Evolutionary conservation across 805 yeast genomes (phyloP).

Genomic region (Candida glaebosa): DNA sequence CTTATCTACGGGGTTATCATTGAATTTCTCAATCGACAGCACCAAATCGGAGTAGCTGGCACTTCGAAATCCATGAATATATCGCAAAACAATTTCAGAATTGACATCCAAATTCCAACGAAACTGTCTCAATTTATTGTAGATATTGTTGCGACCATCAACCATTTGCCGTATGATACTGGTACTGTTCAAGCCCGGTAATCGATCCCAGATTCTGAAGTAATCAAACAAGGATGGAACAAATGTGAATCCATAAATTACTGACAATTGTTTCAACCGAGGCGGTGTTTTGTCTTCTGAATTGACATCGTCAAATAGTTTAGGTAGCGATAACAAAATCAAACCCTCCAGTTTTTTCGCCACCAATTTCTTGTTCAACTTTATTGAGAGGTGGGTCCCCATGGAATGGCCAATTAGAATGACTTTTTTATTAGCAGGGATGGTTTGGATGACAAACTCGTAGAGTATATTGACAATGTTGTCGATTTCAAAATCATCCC

Average conservation of each 20-base stretch:
- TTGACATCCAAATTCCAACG: slow-evolving; percentile 69
- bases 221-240: slow-evolving; percentile 49
- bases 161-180: slow-evolving; percentile 53
- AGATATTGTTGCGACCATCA: slow-evolving; percentile 20
- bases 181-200: slow-evolving; percentile 56
- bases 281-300: slow-evolving; percentile 4
- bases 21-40: slow-evolving; percentile 32
- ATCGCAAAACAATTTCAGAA: slow-evolving; percentile 50
- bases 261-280: not conserved
- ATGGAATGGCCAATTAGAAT: slow-evolving; percentile 68
- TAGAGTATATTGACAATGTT: slow-evolving; percentile 38
- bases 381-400: slow-evolving; percentile 59
- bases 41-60: slow-evolving; percentile 44
- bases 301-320: slow-evolving; percentile 21
- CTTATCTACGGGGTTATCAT: slow-evolving; percentile 28
- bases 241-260: slow-evolving; percentile 24
- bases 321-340: slow-evolving; percentile 50
- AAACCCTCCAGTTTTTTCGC: slow-evolving; percentile 42
- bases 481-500: slow-evolving; percentile 42
- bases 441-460: slow-evolving; percentile 33
- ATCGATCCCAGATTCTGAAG: slow-evolving; percentile 57
- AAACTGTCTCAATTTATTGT: slow-evolving; percentile 53
- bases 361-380: slow-evolving; percentile 38
- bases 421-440: slow-evolving; percentile 39
- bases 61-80: slow-evolving; percentile 48